Base-by-base conservation (phyloP, 495 filamentous ascomycete genomes). In the Xylaria sp. region DNA sequence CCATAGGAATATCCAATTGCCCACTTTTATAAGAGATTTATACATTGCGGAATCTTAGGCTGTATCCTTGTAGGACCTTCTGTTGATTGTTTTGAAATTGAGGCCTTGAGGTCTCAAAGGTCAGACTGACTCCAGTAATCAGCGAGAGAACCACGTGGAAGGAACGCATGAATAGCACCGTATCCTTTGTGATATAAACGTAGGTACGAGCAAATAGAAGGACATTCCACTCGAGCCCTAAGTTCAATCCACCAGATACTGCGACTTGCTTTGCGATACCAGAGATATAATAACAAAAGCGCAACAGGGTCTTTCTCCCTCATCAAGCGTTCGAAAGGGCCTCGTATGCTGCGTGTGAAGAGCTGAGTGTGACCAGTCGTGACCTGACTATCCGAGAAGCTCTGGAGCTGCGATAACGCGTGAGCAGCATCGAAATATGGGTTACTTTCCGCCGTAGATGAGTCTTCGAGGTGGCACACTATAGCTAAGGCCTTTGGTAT, bases 171-270 rank as follows among this genome's bases (percentile, higher is more conserved):
- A n/a, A 65, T 2, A 21, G 44, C 29, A 11, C 17, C 3, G 19
- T 24, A 21, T 21, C n/a, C 62, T 37, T 52, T 52, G 19, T 65
- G 62, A 44, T 67, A 67, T 9, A 58, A 14, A 17, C 19, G 37
- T 21, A 87, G 69, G 57, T 78, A 85, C 29, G 57, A 67, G 76
- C 80, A 81, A 67, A 85, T 86, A 26, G 83, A 77, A 26, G 79
- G 82, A 68, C 80, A 78, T 75, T 85, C 83, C 61, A 85, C 75
- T 74, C 74, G 77, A 35, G 82, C 82, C 33, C 84, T 74, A 19
- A 79, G 71, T 57, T 76, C 76, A 76, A 86, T 78, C 79, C 80
- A 86, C 85, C 84, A 86, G 64, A 80, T 74, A 76, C 75, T 74
- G 50, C 74, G 73, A 69, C 77, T 64, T 71, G 74, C 76, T 73